Conservation (phyloP, 345 rosid genomes). For the Murraya koenigii region DNA sequence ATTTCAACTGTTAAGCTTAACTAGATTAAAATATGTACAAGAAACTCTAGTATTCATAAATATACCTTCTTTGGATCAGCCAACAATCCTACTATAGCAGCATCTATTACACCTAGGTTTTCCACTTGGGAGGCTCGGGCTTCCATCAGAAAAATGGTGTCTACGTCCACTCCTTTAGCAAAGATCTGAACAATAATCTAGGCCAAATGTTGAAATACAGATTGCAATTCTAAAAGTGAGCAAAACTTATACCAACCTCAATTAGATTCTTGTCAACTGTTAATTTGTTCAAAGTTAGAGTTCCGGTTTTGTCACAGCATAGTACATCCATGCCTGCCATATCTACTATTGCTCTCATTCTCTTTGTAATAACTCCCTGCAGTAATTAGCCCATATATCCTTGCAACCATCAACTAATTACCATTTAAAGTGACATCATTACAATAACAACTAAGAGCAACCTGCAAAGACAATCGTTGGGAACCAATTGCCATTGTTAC, state of each 20-base stretch:
- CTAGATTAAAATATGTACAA: background rate
- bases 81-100: conserved; percentile 59
- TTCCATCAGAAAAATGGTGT: conserved; percentile 55
- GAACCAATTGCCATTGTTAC: conserved; percentile 74
- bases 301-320: conserved; percentile 69
- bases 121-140: conserved; percentile 63
- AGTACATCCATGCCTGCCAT: conserved; percentile 77
- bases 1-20: too few relatives aligned
- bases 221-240: background rate
- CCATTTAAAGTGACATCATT: background rate
- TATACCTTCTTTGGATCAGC: conserved; percentile 65
- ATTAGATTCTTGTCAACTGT: conserved; percentile 56
- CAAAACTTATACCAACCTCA: conserved; percentile 36
- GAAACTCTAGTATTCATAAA: too few relatives aligned
- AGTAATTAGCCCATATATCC: conserved; percentile 1
- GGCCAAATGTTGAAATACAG: background rate
- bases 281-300: conserved; percentile 62
- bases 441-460: conserved; percentile 16
- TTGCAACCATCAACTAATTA: background rate
- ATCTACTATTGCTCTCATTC: conserved; percentile 72
- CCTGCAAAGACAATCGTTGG: conserved; percentile 62
- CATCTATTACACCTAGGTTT: conserved; percentile 64
- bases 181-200: conserved; percentile 30
- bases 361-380: conserved; percentile 67
- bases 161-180: conserved; percentile 45